phyloP scores from a whole-genome alignment of 2,329 filamentous ascomycete genomes.

The Aureobasidium namibiae region DNA sequence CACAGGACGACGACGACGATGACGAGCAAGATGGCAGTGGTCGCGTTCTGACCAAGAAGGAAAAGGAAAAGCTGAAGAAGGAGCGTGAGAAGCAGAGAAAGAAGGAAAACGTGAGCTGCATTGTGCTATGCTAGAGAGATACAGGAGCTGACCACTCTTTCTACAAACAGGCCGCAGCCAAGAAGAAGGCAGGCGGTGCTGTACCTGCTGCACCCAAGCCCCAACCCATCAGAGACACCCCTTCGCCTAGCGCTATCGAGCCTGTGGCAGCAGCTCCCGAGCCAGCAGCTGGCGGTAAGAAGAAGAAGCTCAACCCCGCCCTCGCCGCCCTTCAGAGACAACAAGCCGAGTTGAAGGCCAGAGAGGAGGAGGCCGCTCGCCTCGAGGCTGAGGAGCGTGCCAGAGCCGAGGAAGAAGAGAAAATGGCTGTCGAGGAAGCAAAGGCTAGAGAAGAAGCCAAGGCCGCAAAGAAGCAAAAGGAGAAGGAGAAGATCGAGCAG shows the following conservation, averaged over 20 bases:
- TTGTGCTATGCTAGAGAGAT: background rate
- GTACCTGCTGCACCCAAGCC: conserved; percentile 46
- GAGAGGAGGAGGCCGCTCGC: conserved; percentile 56
- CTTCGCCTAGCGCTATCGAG: conserved; percentile 1
- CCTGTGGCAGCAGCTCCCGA: conserved; percentile 46
- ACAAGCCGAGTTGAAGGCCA: conserved; percentile 64
- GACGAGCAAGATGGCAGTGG: conserved; percentile 50
- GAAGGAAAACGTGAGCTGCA: conserved; percentile 74
- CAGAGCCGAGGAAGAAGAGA: conserved; percentile 58
- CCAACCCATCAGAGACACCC: conserved; percentile 9
- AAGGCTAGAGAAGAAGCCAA: conserved; percentile 62
- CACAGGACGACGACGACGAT: conserved; percentile 38
- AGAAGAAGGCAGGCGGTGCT: conserved; percentile 58
- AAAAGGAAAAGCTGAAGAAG: conserved; percentile 97
- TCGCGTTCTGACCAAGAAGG: conserved; percentile 85
- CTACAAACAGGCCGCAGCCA: conserved; percentile 47
- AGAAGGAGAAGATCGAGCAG: conserved; percentile 79
- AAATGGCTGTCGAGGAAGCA: conserved; percentile 61
- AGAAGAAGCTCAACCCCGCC: conserved; percentile 78
- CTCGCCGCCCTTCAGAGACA: conserved; percentile 70
- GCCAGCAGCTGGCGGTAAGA: conserved; percentile 55
- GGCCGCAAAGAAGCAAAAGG: conserved; percentile 72
- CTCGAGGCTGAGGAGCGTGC: conserved; percentile 56
- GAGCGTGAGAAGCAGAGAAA: conserved; percentile 97
- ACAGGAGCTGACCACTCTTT: background rate